Base-by-base conservation (phyloP, 2,329 filamentous ascomycete species). In the Fusarium metavorans region DNA sequence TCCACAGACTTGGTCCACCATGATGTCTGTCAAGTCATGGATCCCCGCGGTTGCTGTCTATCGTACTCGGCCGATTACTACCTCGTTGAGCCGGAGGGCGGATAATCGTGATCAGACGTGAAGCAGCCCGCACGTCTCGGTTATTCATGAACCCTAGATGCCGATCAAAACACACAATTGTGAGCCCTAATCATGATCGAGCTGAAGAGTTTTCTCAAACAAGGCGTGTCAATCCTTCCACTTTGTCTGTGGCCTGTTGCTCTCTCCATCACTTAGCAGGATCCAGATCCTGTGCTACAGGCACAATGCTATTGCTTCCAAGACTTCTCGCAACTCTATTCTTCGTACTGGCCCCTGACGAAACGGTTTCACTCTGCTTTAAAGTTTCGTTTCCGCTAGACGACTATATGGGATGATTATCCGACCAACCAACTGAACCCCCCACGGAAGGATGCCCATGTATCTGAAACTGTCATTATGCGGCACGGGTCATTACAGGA, bases 391-490 rank as follows among this genome's bases (percentile, higher is more conserved):
- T 65, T 50, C 52, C 27, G 11, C 30, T 37, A 58, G 23, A 39
- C 52, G 45, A 25, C 41, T 59, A 60, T 45, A 66, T 66, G 52
- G 39, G 56, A 58, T 64, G 63, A 54, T 60, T 32, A 27, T 52
- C 39, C 25, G 64, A 43, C 30, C 34, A 54, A n/a, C 64, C 63
- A 62, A 60, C 58, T 56, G 20, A 18, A 25, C 25, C 66, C 39
- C 43, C 59, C 45, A 50, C 45, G 48, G 34, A 58, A 58, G 41
- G 43, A 52, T 37, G 56, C 25, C 54, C 37, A 62, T 69, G 27
- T 65, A 73, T 59, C 62, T 71, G 71, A 73, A 71, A 73, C 71
- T 20, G 16, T n/a, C 25, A 50, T 71, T 64, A 63, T 58, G 52
- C 59, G 16, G 43, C 37, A 27, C 14, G n/a, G n/a, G 50, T 64